Conservation (phyloP, 2,329 filamentous ascomycete species). For the Alternaria tenuissima region DNA sequence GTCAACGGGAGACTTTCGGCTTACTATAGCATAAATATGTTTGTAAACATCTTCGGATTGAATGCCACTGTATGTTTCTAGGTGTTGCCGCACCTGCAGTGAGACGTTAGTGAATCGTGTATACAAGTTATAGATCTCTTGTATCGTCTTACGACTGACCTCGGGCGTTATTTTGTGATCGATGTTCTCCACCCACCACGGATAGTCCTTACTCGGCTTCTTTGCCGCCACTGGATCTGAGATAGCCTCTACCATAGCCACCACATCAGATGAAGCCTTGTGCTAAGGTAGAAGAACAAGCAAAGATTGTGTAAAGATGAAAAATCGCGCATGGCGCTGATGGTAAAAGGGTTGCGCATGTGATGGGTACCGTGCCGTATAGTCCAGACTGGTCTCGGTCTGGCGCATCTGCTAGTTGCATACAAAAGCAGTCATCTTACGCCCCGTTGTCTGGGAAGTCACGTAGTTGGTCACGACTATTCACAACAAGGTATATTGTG, state of each 20-base stretch:
- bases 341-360: background rate
- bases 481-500: too few relatives aligned
- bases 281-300: background rate
- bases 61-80: background rate
- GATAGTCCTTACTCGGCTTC: background rate
- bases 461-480: fast-evolving
- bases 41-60: background rate
- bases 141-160: background rate
- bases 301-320: background rate
- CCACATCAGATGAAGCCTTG: background rate
- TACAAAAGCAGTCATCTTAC: background rate
- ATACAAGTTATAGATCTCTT: background rate
- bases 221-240: background rate
- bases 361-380: background rate
- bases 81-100: background rate
- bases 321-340: too few relatives aligned
- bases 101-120: background rate
- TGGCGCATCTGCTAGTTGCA: background rate
- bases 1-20: background rate
- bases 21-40: background rate
- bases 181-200: background rate
- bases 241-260: background rate
- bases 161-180: background rate
- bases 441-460: fast-evolving
- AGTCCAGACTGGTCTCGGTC: background rate